Evolutionary conservation across 73 alveolate species (phyloP), one percentile per base, ranked within the genome.

Genomic region (Paramecium octaurelia): DNA sequence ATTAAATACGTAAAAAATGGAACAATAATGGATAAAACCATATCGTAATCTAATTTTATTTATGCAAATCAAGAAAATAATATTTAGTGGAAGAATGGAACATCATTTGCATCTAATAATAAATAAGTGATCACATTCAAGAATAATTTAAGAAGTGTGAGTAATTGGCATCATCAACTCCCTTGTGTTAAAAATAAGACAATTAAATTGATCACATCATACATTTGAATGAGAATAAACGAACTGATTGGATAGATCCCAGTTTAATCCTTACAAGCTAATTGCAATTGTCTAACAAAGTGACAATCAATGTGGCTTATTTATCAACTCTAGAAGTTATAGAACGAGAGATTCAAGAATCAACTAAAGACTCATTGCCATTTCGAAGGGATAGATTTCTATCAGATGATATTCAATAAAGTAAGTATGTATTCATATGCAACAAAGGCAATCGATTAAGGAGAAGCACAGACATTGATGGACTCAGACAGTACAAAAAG

Each of bases 81-180:
- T 73, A 73, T 38, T 73, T 73, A 40, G 87, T 73, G 4, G 87
- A 73, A 73, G 87, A 73, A 38, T 73, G 87, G 87, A 73, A 73
- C 27, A 38, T 73, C 21, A 73, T 73, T 36, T 14, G 87, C 27
- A 21, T 21, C 3, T 34, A 34, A 34, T 34, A 73, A 43, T 35
- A 38, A 21, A n/a, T 73, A 34, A 21, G 31, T 12, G 87, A 31
- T 7, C 16, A 40, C 6, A 40, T 35, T 34, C 5, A 34, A 73
- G 87, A 31, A 7, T 12, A 31, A 31, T 34, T 73, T 36, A n/a
- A 73, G 2, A 40, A 40, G 18, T 73, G 87, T 18, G 46, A 21
- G 10, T 21, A 73, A 73, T 36, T 73, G 18, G 87, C 87, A 1
- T 21, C 36, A 40, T 73, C 0, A 23, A 36, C 87, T 12, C 87